Percentiles rank a stretch among this genome's conserved stretches.
Evolutionary conservation across 805 yeast species (phyloP).

Genomic region (Yarrowia osloensis): DNA sequence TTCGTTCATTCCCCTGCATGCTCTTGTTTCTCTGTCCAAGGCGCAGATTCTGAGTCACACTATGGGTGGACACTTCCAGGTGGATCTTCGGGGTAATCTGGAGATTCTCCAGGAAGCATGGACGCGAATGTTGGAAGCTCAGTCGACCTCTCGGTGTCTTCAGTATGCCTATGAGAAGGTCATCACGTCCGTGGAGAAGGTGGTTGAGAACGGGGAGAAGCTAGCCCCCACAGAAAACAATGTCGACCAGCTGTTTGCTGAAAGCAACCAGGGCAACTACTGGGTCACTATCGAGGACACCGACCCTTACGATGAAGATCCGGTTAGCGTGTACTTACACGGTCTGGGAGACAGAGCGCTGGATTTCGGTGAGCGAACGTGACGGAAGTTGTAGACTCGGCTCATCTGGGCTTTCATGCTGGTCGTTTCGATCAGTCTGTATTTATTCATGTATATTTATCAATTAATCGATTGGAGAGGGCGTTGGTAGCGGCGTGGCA

Average conservation of each 20-base stretch:
- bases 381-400: too few species aligned
- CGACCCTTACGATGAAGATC: constrained; percentile 6
- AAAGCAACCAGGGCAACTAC: neutral
- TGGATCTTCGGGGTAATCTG: constrained; percentile 13
- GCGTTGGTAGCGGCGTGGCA: too few species aligned
- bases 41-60: constrained; percentile 3
- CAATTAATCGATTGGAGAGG: too few species aligned
- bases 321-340: neutral
- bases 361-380: constrained; percentile 19
- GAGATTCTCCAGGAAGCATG: neutral
- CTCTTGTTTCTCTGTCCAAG: constrained; percentile 18
- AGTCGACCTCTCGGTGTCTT: neutral
- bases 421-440: neutral
- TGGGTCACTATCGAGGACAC: constrained; percentile 11
- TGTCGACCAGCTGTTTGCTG: neutral
- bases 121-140: neutral
- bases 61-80: neutral
- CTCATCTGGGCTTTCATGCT: neutral
- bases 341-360: constrained; percentile 11
- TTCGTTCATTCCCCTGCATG: constrained; percentile 17
- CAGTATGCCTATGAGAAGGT: constrained; percentile 24
- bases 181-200: neutral
- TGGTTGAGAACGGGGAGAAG: neutral
- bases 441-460: constrained; percentile 23
- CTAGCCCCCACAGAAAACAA: neutral